phyloP scores from a whole-genome alignment of 106 monocot species.

The Amphibolis antarctica region DNA sequence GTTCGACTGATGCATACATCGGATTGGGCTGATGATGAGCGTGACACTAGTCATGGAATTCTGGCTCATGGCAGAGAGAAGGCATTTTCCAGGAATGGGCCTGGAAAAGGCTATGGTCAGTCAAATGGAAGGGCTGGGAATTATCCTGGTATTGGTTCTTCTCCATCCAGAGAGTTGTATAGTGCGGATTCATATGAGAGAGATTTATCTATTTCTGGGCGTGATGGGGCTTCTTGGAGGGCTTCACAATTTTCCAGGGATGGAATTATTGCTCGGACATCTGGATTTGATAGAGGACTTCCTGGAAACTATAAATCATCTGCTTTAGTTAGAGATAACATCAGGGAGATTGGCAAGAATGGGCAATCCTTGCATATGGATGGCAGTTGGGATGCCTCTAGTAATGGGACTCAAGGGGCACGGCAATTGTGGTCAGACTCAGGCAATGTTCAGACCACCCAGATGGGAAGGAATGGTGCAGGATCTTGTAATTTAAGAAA shows the following conservation, averaged over 20 bases:
- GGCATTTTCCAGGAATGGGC: conserved; percentile 23
- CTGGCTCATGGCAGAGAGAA: conserved; percentile 32
- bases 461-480: conserved; percentile 21
- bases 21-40: conserved; percentile 94
- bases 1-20: conserved; percentile 43
- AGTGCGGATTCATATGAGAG: conserved; percentile 43
- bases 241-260: conserved; percentile 13
- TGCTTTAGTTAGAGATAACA: conserved; percentile 26
- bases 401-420: conserved; percentile 23
- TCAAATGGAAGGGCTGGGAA: conserved; percentile 13
- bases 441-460: conserved; percentile 12
- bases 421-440: conserved; percentile 28
- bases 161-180: conserved; percentile 24
- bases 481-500: conserved; percentile 25
- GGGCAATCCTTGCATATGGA: conserved; percentile 12
- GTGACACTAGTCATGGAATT: conserved; percentile 53
- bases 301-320: conserved; percentile 13
- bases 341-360: conserved; percentile 13
- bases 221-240: conserved; percentile 45
- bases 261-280: conserved; percentile 8
- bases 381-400: conserved; percentile 17
- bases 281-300: conserved; percentile 24
- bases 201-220: conserved; percentile 17
- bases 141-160: conserved; percentile 14
- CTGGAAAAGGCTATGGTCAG: conserved; percentile 11